Conservation (phyloP, 441 rosid genomes). For the Gossypium laxum region DNA sequence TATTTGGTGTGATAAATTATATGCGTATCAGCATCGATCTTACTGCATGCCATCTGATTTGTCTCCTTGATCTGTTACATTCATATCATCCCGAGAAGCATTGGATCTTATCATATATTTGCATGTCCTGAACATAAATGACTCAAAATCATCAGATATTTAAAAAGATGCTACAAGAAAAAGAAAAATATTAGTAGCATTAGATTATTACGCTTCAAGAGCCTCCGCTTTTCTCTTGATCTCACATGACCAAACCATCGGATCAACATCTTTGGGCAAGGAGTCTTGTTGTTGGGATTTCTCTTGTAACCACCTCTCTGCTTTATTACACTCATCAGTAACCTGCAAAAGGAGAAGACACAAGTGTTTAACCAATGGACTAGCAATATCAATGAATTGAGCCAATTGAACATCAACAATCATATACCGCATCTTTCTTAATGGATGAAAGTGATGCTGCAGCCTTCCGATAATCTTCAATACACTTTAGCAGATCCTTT, state of each 20-base stretch:
- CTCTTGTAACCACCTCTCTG: constrained; percentile 51
- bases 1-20: constrained; percentile 8
- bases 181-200: neutral
- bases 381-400: neutral
- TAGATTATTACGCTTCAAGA: constrained; percentile 36
- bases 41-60: constrained; percentile 28
- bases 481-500: constrained; percentile 39
- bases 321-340: constrained; percentile 43
- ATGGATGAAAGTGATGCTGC: constrained; percentile 43
- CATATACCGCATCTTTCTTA: constrained; percentile 36
- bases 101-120: constrained; percentile 36
- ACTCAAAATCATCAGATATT: neutral
- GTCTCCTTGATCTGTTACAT: constrained; percentile 21
- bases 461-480: constrained; percentile 30
- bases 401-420: constrained; percentile 4
- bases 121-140: constrained; percentile 40
- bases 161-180: neutral
- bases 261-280: constrained; percentile 37
- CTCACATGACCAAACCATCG: constrained; percentile 38
- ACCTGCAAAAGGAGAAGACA: constrained; percentile 29
- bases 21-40: constrained; percentile 20
- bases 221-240: constrained; percentile 49
- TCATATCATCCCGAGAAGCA: constrained; percentile 25
- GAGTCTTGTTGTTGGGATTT: constrained; percentile 38
- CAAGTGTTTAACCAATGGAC: neutral